phyloP scores from a whole-genome alignment of 2,329 filamentous ascomycete species.

The Phoma sp. region DNA sequence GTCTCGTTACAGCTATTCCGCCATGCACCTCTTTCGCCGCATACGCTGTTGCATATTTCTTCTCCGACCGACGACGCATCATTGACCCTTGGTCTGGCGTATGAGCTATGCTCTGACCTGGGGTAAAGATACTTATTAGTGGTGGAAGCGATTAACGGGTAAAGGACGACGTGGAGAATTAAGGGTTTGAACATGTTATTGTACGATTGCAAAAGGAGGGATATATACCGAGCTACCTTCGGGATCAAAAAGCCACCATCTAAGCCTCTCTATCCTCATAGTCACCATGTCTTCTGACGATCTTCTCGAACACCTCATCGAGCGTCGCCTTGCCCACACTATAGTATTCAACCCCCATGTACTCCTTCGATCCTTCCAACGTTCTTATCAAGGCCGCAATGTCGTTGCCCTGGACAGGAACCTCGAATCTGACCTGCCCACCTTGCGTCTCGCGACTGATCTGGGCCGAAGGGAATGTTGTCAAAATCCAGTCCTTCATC shows the following conservation, averaged over 20 bases:
- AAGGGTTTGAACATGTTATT: too few relatives aligned
- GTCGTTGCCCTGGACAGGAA: constrained; percentile 62
- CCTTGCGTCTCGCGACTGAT: constrained; percentile 67
- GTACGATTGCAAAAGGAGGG: too few relatives aligned
- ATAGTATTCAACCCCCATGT: constrained; percentile 79
- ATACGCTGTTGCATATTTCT: constrained; percentile 27
- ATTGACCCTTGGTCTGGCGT: too few relatives aligned
- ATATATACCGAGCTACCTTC: too few relatives aligned
- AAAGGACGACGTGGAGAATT: too few relatives aligned
- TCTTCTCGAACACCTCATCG: constrained; percentile 86
- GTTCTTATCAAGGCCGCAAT: constrained; percentile 72
- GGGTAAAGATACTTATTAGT: too few relatives aligned
- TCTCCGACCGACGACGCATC: constrained; percentile 22
- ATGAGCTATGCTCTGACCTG: too few relatives aligned
- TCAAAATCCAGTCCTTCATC: constrained; percentile 70
- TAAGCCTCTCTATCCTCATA: constrained; percentile 12
- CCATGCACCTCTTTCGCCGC: constrained; percentile 30
- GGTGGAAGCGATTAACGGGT: too few relatives aligned
- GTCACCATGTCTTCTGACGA: constrained; percentile 61
- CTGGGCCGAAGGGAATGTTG: constrained; percentile 63
- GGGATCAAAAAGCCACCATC: too few relatives aligned
- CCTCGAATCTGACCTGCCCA: constrained; percentile 81
- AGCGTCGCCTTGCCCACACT: constrained; percentile 78
- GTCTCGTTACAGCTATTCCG: constrained; percentile 28
- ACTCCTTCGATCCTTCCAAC: constrained; percentile 73